Evolutionary conservation across 2,329 filamentous ascomycete species (phyloP), one percentile per base, ranked within the genome.

Genomic region (Lasiodiplodia sp.): DNA sequence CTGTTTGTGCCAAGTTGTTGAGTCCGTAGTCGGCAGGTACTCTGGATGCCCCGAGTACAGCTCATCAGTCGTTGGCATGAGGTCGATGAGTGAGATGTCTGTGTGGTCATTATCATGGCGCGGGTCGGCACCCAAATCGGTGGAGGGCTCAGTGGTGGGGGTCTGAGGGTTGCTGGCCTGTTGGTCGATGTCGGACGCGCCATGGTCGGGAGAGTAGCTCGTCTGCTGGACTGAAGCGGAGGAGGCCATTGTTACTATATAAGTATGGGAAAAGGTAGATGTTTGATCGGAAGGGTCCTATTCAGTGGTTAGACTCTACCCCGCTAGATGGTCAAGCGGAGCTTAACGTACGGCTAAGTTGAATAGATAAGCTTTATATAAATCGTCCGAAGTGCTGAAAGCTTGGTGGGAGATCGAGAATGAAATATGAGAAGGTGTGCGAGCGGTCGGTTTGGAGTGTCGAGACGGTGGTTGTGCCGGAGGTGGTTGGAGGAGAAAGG

Each of bases 21-120:
- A 23, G 53, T 58, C 28, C 1, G 40, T 74, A 0, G 69, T 73
- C 0, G 79, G 78, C 0, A 81, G 68, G 44, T 75, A 79, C 11
- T 40, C 55, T 1, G 10, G 28, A 5, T 14, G n/a, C 77, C 73
- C 37, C 85, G 66, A 75, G 63, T 73, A 65, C 2, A 79, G 74
- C 56, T 80, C 78, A 14, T 72, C 71, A 0, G 68, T 69, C 0
- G 77, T 78, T 0, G 78, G 78, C 10, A 79, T 76, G 7, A 79
- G 73, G 1, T 68, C 28, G 16, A 79, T 74, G 1, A 76, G 57
- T 0, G 70, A 55, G 6, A 80, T 79, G 51, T 79, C 74, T 1
- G n/a, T 66, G 18, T 75, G 73, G 57, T 79, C 78, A 44, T 79
- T 79, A 34, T 79, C 74, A 51, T 79, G 74, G 10, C 69, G 44